These are phyloP conservation scores for Colletotrichum horii DNA, from an alignment of 2,329 filamentous ascomycete species.

Conservation along the genomic window DNA sequence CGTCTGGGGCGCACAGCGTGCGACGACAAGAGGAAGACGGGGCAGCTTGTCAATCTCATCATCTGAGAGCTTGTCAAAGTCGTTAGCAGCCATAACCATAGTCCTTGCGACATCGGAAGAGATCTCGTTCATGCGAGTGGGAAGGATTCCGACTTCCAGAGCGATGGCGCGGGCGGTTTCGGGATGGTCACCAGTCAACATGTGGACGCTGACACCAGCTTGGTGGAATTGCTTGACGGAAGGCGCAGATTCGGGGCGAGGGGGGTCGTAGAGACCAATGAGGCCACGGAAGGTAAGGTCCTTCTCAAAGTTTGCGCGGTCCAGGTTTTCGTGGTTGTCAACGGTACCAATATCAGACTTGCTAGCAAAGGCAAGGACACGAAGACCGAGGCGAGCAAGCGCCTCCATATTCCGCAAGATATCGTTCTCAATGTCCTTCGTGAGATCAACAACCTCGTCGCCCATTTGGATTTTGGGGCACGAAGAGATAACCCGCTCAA, in stretches of 20 bases:
- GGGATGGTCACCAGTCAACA: constrained; percentile 74
- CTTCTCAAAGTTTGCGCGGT: constrained; percentile 63
- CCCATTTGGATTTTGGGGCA: constrained; percentile 59
- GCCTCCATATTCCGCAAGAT: constrained; percentile 73
- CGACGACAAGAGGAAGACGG: constrained; percentile 67
- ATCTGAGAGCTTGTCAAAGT: constrained; percentile 71
- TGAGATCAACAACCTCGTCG: constrained; percentile 50
- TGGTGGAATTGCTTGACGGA: constrained; percentile 63
- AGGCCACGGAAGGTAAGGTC: constrained; percentile 71
- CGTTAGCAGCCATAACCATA: constrained; percentile 70
- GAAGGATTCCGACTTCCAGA: constrained; percentile 66
- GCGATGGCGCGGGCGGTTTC: constrained; percentile 70
- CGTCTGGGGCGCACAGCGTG: constrained; percentile 69
- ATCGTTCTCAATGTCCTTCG: constrained; percentile 56
- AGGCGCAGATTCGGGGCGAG: constrained; percentile 68
- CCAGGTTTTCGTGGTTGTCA: constrained; percentile 43
- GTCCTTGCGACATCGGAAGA: constrained; percentile 59
- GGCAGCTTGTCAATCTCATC: constrained; percentile 67
- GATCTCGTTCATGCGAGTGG: constrained; percentile 52
- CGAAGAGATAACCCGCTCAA: constrained; percentile 70
- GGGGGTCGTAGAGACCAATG: constrained; percentile 76
- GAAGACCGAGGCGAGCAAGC: constrained; percentile 69
- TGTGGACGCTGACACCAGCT: constrained; percentile 69
- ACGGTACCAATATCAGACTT: constrained; percentile 42
- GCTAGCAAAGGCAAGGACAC: constrained; percentile 71